Conservation (phyloP, 345 rosid species). For the Eutrema heterophyllum region DNA sequence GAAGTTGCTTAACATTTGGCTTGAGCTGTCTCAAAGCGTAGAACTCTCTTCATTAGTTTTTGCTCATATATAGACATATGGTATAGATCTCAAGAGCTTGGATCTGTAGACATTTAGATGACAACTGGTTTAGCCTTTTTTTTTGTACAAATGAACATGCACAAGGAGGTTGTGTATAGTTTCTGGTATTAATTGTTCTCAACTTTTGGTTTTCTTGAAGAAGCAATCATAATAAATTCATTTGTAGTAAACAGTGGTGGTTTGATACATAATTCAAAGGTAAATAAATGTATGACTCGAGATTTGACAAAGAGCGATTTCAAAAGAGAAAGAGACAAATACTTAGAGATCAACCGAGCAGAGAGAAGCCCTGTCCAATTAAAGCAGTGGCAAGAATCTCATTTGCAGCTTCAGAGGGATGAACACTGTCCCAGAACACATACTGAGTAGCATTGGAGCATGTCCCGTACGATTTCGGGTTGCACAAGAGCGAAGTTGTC, state of each 20-base stretch:
- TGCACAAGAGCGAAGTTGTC: conserved; percentile 72
- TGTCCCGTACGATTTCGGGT: conserved; percentile 64
- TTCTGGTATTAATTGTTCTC: not conserved
- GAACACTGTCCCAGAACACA: conserved; percentile 94
- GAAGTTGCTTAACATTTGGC: conserved; percentile 4
- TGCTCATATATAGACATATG: not conserved
- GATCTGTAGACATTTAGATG: not conserved
- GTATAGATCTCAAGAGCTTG: not conserved
- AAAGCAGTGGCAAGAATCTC: conserved; percentile 68
- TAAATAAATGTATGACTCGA: conserved; percentile 13
- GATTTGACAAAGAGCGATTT: not conserved
- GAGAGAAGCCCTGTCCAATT: conserved; percentile 62
- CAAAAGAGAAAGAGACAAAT: not conserved
- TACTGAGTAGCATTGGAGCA: conserved; percentile 78
- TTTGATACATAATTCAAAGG: conserved; percentile 14
- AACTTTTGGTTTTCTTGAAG: conserved; percentile 9
- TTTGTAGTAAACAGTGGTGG: conserved; percentile 9
- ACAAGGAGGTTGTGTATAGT: conserved; percentile 8
- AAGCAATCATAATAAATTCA: conserved; percentile 4
- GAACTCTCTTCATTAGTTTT: not conserved
- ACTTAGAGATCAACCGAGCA: conserved; percentile 25
- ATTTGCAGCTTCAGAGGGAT: conserved; percentile 91
- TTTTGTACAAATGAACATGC: conserved; percentile 6
- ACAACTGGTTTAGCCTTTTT: not conserved
- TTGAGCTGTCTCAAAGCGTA: not conserved